Base-by-base conservation (phyloP, 192 early-diverging fungal species). In the Podila minutissima region DNA sequence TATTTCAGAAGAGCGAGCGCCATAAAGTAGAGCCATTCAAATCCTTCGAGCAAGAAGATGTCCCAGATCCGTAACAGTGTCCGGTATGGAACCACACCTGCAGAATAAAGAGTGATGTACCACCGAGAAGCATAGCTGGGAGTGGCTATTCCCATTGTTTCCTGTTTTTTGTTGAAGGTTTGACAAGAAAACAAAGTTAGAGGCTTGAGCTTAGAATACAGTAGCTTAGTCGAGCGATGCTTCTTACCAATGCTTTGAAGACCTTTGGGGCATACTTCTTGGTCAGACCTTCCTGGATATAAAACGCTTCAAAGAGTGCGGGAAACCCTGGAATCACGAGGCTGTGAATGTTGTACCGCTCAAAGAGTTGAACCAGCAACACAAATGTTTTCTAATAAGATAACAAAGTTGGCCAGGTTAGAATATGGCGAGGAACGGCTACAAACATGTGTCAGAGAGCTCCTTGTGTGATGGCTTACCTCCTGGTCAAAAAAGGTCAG, bases 401-500 rank as follows among this genome's bases (percentile, higher is more conserved):
- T 24, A 62, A 20, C 5, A 33, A 41, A 28, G 2, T 41, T 37
- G 33, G 11, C 48, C 15, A 15, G 11, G 15, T 46, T 46, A 46
- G 41, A 46, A 46, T 46, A 46, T 46, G 41, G 41, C 41, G 41
- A 46, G 41, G 15, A 0, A 15, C 15, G 41, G 15, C 12, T 15
- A 46, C 41, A 46, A 46, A 46, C 41, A 46, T 46, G 13, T 46
- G 13, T 46, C 3, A 46, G 41, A 46, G 41, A 46, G 41, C 22
- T 26, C n/a, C 12, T 13, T 55, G n/a, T 15, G 2, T 65, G 12
- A 26, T 37, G 35, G 37, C 62, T 63, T 75, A 90, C 89, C 86
- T 90, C 89, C 62, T 86, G 85, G 46, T 87, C 79, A 74, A 82
- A 90, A 73, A 94, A 94, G 68, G 94, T 84, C 59, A 96, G 67